Evolutionary conservation across 257 asterid species (phyloP).

Genomic region (Przewalskia tangutica): DNA sequence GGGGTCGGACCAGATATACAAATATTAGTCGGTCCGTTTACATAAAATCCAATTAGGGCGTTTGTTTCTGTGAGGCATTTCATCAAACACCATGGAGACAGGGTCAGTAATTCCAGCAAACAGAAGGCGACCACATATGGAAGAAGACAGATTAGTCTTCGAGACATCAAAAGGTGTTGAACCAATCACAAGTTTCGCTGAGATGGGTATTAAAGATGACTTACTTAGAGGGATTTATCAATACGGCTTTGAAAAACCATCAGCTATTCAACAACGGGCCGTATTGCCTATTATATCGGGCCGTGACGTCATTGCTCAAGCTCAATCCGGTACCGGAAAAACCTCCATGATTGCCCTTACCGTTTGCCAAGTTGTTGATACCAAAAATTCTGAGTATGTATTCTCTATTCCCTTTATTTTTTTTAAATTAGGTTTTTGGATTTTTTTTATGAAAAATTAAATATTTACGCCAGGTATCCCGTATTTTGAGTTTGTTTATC

Average conservation of each 20-base stretch:
- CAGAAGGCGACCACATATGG: constrained; percentile 35
- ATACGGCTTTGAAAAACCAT: constrained; percentile 90
- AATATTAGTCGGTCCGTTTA: not conserved
- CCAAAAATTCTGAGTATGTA: constrained; percentile 80
- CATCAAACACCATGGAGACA: constrained; percentile 31
- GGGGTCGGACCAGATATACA: not conserved
- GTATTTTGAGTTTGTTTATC: no score
- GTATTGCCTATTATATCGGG: constrained; percentile 70
- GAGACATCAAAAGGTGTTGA: constrained; percentile 86
- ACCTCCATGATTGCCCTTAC: constrained; percentile 94
- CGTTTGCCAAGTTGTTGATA: constrained; percentile 75
- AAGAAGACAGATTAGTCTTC: constrained; percentile 57
- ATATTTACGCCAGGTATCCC: no score
- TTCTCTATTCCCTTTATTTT: not conserved
- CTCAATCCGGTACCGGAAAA: constrained; percentile 89
- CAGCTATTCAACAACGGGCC: constrained; percentile 88
- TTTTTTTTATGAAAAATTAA: no score
- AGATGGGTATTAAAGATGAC: constrained; percentile 81
- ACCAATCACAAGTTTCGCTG: constrained; percentile 71
- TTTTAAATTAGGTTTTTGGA: no score
- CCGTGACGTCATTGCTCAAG: constrained; percentile 91
- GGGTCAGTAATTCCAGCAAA: constrained; percentile 24
- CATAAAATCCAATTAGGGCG: not conserved
- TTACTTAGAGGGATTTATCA: constrained; percentile 71
- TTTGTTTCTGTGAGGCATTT: not conserved